These are phyloP conservation scores for Ogataea naganishii DNA, from an alignment of 805 yeast species.

Conservation along the genomic window DNA sequence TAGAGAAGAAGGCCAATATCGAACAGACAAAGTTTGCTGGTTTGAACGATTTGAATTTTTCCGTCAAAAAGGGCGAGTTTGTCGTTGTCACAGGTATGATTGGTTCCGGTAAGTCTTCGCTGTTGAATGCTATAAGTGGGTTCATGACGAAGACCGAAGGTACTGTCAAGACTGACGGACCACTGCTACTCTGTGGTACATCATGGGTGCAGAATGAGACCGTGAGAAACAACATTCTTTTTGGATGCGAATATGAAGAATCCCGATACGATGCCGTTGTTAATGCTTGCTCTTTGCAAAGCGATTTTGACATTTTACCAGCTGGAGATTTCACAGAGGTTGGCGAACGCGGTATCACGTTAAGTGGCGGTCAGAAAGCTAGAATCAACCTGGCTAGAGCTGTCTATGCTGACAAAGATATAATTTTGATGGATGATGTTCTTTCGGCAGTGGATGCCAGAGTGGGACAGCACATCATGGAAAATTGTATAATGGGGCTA, in stretches of 20 bases:
- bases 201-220: slow-evolving; percentile 87
- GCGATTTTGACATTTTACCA: slow-evolving; percentile 57
- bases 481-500: slow-evolving; percentile 49
- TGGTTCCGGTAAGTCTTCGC: slow-evolving; percentile 75
- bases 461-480: slow-evolving; percentile 65
- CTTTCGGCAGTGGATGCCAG: slow-evolving; percentile 77
- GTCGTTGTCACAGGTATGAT: slow-evolving; percentile 65
- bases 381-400: slow-evolving; percentile 72
- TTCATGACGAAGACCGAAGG: slow-evolving; percentile 55
- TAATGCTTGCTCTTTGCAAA: slow-evolving; percentile 55
- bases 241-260: slow-evolving; percentile 50
- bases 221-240: slow-evolving; percentile 62
- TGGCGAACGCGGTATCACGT: slow-evolving; percentile 79
- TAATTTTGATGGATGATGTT: slow-evolving; percentile 65
- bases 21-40: slow-evolving; percentile 31
- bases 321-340: slow-evolving; percentile 75
- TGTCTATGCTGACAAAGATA: slow-evolving; percentile 60
- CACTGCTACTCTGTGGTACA: slow-evolving; percentile 43
- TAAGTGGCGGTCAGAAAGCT: slow-evolving; percentile 89
- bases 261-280: slow-evolving; percentile 45
- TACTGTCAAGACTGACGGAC: slow-evolving; percentile 41
- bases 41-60: slow-evolving; percentile 39
- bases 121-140: slow-evolving; percentile 65
- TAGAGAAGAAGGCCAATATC: not conserved
- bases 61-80: slow-evolving; percentile 52